A percentile compares a stretch with the other conserved stretches of the same genome.
phyloP scores from a whole-genome alignment of 1,284 basidiomycete species.

The Tylopilus sp. region DNA sequence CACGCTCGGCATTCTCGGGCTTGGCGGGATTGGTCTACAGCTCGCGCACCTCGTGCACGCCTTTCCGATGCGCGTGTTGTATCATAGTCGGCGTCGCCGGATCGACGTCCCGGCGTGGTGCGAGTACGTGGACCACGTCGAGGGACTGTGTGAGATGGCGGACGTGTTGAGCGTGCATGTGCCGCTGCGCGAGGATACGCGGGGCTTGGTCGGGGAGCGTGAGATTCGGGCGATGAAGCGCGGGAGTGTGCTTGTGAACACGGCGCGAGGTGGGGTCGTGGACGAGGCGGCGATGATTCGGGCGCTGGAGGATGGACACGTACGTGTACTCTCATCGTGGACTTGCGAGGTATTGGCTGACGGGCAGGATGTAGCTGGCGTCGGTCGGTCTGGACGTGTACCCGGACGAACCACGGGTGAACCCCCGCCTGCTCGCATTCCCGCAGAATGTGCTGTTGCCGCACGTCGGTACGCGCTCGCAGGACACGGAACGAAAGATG shows the following conservation, averaged over 20 bases:
- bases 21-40: conserved; percentile 83
- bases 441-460: conserved; percentile 82
- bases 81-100: conserved; percentile 66
- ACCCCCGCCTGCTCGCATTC: conserved; percentile 77
- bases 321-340: conserved; percentile 42
- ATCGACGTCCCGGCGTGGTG: conserved; percentile 66
- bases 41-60: conserved; percentile 66
- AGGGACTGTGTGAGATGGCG: conserved; percentile 69
- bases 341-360: neutral
- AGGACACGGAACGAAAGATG: conserved; percentile 80
- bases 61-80: conserved; percentile 86
- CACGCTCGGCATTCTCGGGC: conserved; percentile 82
- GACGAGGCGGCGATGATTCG: conserved; percentile 85
- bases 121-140: conserved; percentile 70
- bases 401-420: conserved; percentile 84
- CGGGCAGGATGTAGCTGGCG: conserved; percentile 51
- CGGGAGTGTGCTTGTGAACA: conserved; percentile 83
- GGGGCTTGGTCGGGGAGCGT: conserved; percentile 72
- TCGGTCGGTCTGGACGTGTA: conserved; percentile 88
- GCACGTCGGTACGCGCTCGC: conserved; percentile 85
- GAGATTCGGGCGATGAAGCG: conserved; percentile 81
- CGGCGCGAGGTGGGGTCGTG: conserved; percentile 85
- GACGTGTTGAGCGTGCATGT: conserved; percentile 82
- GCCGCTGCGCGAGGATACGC: conserved; percentile 71
- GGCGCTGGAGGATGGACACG: conserved; percentile 83